Evolutionary conservation across 805 yeast species (phyloP).

Genomic region (Candida maris): DNA sequence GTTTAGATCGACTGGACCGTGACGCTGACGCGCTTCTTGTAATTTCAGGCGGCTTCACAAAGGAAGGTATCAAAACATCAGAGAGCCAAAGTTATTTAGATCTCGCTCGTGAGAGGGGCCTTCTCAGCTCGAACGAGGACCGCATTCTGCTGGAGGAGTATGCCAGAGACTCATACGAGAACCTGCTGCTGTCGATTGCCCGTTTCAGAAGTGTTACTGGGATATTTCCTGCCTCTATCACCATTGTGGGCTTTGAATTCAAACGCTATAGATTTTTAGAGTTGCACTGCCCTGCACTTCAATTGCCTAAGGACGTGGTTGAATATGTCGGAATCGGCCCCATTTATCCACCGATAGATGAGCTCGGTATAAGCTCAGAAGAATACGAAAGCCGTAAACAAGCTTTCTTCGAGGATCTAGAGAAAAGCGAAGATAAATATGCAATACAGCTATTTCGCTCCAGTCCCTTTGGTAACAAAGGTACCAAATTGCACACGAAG

Average conservation of each 20-base stretch:
- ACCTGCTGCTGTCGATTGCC: slow-evolving; percentile 58
- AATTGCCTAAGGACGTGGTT: slow-evolving; percentile 35
- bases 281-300: slow-evolving; percentile 52
- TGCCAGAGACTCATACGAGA: slow-evolving; percentile 80
- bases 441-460: slow-evolving; percentile 51
- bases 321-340: slow-evolving; percentile 61
- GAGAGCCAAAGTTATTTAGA: slow-evolving; percentile 56
- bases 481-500: slow-evolving; percentile 41
- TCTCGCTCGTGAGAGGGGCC: slow-evolving; percentile 37
- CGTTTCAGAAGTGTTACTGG: slow-evolving; percentile 46
- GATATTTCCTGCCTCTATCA: slow-evolving; percentile 47
- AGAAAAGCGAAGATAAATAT: slow-evolving; percentile 43
- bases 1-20: slow-evolving; percentile 35
- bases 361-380: slow-evolving; percentile 3
- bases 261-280: slow-evolving; percentile 57
- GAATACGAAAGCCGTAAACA: slow-evolving; percentile 22
- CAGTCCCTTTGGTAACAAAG: slow-evolving; percentile 57
- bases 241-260: slow-evolving; percentile 72
- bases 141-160: slow-evolving; percentile 57
- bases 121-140: slow-evolving; percentile 8
- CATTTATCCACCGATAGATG: slow-evolving; percentile 31
- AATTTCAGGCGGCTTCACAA: slow-evolving; percentile 66
- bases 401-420: slow-evolving; percentile 46
- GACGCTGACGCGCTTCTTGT: slow-evolving; percentile 21
- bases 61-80: slow-evolving; percentile 46